Conservation (phyloP, 208 protist genomes). For the Novymonas esmeraldas region DNA sequence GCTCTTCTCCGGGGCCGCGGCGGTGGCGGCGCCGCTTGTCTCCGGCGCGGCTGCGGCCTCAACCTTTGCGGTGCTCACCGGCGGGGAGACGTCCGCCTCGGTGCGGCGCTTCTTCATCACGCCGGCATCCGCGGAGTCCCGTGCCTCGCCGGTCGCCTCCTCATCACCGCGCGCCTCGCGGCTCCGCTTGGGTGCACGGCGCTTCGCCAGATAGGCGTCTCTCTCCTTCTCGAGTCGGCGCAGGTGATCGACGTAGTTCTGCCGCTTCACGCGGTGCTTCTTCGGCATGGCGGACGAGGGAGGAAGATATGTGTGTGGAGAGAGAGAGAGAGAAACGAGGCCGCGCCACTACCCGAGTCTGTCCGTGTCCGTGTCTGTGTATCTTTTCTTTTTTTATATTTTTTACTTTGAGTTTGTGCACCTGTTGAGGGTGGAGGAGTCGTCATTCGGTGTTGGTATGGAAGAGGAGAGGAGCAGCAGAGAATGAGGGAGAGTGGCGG, state of each 20-base stretch:
- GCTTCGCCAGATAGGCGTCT: constrained; percentile 76
- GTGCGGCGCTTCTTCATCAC: constrained; percentile 34
- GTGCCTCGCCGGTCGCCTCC: constrained; percentile 29
- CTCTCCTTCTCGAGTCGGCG: constrained; percentile 71
- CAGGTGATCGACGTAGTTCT: constrained; percentile 84
- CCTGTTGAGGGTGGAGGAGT: too few relatives aligned
- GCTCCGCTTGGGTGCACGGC: constrained; percentile 61
- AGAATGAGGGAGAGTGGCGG: too few relatives aligned
- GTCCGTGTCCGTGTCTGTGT: too few relatives aligned
- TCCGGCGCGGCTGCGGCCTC: too few relatives aligned
- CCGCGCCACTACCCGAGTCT: too few relatives aligned
- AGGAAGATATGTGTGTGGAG: neutral
- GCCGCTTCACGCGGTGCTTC: constrained; percentile 88
- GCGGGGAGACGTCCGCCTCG: neutral
- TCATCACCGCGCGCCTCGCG: constrained; percentile 57
- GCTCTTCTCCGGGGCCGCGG: neutral
- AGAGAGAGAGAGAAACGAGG: neutral
- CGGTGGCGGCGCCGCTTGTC: neutral
- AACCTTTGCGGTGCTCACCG: neutral
- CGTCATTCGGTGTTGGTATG: too few relatives aligned
- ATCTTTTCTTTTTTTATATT: too few relatives aligned
- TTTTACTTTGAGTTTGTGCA: too few relatives aligned
- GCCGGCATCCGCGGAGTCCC: constrained; percentile 13
- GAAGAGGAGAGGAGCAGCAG: too few relatives aligned
- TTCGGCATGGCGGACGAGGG: constrained; percentile 63